Base-by-base conservation (phyloP, 2,329 filamentous ascomycete species). In the Fusarium poae region DNA sequence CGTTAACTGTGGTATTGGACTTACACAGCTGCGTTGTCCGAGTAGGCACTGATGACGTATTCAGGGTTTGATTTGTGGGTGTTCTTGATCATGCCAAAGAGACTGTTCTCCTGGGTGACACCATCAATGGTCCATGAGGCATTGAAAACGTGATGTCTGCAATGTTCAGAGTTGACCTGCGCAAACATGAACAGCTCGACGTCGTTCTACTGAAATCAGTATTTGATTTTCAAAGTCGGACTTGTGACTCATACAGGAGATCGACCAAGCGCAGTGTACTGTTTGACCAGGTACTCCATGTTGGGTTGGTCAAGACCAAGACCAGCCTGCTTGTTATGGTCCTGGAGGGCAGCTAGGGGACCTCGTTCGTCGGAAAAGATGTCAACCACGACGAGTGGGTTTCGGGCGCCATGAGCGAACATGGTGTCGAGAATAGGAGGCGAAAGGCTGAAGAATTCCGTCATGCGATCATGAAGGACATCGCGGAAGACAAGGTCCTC, bases 151-250 rank as follows among this genome's bases (percentile, higher is more conserved):
- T 97, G 97, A 78, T 87, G 85, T 25, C 85, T 84, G 71, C 85
- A 97, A 80, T 98, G 95, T 84, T 99, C 96, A 5, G 95, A 98
- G 83, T 98, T 98, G 78, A 99, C 95, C 81, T 99, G 96, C 18
- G 95, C 95, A 79, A 98, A 99, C 96, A 98, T 98, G 85, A 98
- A 98, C 23, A 98, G 86, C 82, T 99, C 96, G 44, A 98, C 92
- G 78, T 98, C 96, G 64, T 94, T 74, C 72, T 74, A 53, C 54
- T 49, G 53, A 61, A 64, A 67, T 74, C 59, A 74, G 70, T 49
- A 61, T 52, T 65, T 66, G 62, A 51, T 61, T 61, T 53, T 57
- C 48, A 46, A 35, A 54, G 45, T 52, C 43, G 35, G 44, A 58
- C 45, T 65, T 52, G 46, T 63, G 65, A 61, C 61, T 65, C 75